Conservation (phyloP, 805 yeast genomes). For the Hanseniaspora lachancei region DNA sequence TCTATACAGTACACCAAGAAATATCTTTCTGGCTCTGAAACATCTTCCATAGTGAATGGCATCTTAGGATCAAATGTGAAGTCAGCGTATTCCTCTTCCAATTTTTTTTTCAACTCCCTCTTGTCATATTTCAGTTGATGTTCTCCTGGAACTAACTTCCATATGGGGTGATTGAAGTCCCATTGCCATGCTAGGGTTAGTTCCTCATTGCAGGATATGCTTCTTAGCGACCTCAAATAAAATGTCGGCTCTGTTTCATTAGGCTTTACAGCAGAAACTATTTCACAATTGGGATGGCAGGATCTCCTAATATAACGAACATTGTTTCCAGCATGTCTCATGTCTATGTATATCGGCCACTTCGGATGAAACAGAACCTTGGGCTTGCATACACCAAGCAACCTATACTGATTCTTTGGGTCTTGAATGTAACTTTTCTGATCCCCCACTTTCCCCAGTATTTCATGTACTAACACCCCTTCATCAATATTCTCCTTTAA, state of each 20-base stretch:
- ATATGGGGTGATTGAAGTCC: conserved; percentile 69
- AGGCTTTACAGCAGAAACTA: conserved; percentile 34
- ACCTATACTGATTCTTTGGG: conserved; percentile 60
- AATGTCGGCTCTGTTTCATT: conserved; percentile 35
- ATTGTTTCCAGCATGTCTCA: conserved; percentile 66
- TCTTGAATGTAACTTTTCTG: conserved; percentile 52
- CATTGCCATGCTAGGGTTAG: conserved; percentile 78
- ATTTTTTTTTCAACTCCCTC: conserved; percentile 4
- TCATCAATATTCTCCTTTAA: conserved; percentile 29
- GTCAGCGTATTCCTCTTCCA: conserved; percentile 12
- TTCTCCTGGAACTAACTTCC: conserved; percentile 35
- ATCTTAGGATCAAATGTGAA: conserved; percentile 16
- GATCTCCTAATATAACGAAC: conserved; percentile 63
- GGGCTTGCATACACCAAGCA: conserved; percentile 57
- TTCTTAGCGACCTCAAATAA: conserved; percentile 42
- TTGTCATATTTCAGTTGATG: conserved; percentile 19
- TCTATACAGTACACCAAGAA: conserved; percentile 49
- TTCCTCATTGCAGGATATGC: conserved; percentile 55
- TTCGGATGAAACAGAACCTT: conserved; percentile 43
- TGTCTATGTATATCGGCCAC: conserved; percentile 60
- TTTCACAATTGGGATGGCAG: conserved; percentile 62
- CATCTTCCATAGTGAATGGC: conserved; percentile 27
- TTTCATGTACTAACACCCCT: conserved; percentile 44
- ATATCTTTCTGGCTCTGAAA: conserved; percentile 41
- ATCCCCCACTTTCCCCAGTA: conserved; percentile 59